Conservation (phyloP, 2,329 filamentous ascomycete species). For the Xylariales sp. region DNA sequence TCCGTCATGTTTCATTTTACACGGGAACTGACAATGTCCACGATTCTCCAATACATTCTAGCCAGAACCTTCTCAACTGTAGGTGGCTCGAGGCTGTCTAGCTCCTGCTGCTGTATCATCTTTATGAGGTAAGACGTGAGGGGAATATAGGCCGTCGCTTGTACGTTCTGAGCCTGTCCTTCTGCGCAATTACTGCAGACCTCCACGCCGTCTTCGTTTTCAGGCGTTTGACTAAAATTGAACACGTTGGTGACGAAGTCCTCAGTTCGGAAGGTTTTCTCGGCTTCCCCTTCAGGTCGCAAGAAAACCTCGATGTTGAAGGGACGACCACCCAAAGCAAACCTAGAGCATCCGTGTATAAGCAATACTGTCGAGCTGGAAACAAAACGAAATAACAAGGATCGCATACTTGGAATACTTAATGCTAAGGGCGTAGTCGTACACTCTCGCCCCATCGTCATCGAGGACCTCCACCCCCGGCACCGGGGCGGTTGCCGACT, state of each 20-base stretch:
- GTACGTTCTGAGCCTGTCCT: slow-evolving; percentile 27
- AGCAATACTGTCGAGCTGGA: not conserved
- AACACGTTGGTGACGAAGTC: slow-evolving; percentile 37
- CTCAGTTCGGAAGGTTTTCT: slow-evolving; percentile 27
- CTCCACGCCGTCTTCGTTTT: slow-evolving; percentile 32
- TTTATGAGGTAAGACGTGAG: slow-evolving; percentile 35
- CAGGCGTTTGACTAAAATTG: slow-evolving; percentile 36
- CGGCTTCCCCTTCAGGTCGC: slow-evolving; percentile 22
- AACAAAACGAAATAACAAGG: not conserved
- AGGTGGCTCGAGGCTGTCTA: slow-evolving; percentile 25
- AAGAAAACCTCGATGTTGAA: slow-evolving; percentile 38
- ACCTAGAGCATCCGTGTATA: slow-evolving; percentile 19
- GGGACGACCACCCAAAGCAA: slow-evolving; percentile 34
- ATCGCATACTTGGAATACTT: slow-evolving; percentile 36
- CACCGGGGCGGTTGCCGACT: slow-evolving; percentile 8
- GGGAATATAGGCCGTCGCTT: slow-evolving; percentile 33
- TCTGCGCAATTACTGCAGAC: slow-evolving; percentile 38
- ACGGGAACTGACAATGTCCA: slow-evolving; percentile 27
- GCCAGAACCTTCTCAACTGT: slow-evolving; percentile 31
- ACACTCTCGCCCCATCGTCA: slow-evolving; percentile 19
- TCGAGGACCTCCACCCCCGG: slow-evolving; percentile 24
- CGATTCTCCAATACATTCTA: slow-evolving; percentile 38
- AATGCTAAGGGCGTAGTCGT: slow-evolving; percentile 37
- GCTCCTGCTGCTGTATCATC: slow-evolving; percentile 35
- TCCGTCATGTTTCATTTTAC: slow-evolving; percentile 1